phyloP scores from a whole-genome alignment of 148 eudicot genomes.

The Polygonum aviculare region DNA sequence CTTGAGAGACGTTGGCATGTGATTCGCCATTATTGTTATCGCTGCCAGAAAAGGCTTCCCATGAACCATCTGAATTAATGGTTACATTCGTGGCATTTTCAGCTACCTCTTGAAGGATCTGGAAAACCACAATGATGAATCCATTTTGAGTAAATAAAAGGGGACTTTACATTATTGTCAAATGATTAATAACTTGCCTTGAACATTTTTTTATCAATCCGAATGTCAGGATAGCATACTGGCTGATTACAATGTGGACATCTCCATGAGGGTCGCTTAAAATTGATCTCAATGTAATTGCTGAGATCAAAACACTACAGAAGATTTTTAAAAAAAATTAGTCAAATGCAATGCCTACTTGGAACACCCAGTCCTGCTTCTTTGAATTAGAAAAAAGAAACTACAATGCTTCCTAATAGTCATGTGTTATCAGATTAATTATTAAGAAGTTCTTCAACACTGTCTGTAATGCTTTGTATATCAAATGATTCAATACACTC shows the following conservation, averaged over 20 bases:
- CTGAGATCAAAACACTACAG: conserved; percentile 74
- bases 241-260: conserved; percentile 82
- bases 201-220: conserved; percentile 69
- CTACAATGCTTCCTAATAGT: neutral
- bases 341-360: neutral
- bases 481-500: neutral
- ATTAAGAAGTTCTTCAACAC: neutral
- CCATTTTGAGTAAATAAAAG: neutral
- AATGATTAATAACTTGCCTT: conserved; percentile 45
- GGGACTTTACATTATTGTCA: neutral
- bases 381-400: neutral
- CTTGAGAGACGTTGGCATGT: conserved; percentile 17
- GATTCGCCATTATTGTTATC: conserved; percentile 26
- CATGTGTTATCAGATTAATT: neutral
- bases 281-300: conserved; percentile 69
- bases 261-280: conserved; percentile 81
- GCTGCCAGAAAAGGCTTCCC: conserved; percentile 44
- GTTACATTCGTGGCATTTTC: conserved; percentile 48
- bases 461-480: neutral
- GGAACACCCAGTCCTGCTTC: neutral
- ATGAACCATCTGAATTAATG: conserved; percentile 65
- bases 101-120: conserved; percentile 64
- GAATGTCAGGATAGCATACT: conserved; percentile 69
- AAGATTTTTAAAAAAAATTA: neutral
- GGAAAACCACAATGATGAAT: conserved; percentile 13